Evolutionary conservation across 495 filamentous ascomycete species (phyloP).

Genomic region (Tuber magnatum): DNA sequence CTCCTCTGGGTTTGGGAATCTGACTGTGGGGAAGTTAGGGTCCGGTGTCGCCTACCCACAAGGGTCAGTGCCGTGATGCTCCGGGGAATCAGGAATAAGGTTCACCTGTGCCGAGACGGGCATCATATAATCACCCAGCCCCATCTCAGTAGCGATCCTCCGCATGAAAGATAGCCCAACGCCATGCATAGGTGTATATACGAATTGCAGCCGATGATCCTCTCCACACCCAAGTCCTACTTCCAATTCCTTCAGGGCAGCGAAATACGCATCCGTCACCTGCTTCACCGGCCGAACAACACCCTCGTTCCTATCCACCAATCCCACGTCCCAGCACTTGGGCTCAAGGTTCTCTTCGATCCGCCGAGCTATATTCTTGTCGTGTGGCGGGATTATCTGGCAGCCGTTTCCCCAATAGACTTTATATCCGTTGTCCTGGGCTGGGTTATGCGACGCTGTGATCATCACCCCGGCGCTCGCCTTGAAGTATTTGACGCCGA

Average conservation of each 20-base stretch:
- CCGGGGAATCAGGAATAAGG: not conserved
- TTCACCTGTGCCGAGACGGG: slow-evolving; percentile 47
- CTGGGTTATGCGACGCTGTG: slow-evolving; percentile 58
- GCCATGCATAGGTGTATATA: slow-evolving; percentile 67
- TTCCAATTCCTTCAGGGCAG: slow-evolving; percentile 41
- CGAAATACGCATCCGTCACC: slow-evolving; percentile 47
- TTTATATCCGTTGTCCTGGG: slow-evolving; percentile 67
- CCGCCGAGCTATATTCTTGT: slow-evolving; percentile 54
- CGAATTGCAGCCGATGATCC: slow-evolving; percentile 42
- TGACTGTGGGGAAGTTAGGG: slow-evolving; percentile 63
- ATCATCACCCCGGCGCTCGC: slow-evolving; percentile 66
- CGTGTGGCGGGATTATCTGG: slow-evolving; percentile 62
- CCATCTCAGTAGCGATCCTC: slow-evolving; percentile 46
- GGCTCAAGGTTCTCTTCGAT: slow-evolving; percentile 56
- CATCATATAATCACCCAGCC: slow-evolving; percentile 44
- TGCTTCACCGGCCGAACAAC: slow-evolving; percentile 45
- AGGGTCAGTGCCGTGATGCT: slow-evolving; percentile 17
- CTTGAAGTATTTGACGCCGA: slow-evolving; percentile 51
- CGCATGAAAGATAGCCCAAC: slow-evolving; percentile 53
- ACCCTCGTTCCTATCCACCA: slow-evolving; percentile 43
- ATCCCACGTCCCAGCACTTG: slow-evolving; percentile 47
- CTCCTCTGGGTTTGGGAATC: slow-evolving; percentile 68
- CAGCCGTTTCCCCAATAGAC: slow-evolving; percentile 66
- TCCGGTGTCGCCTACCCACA: slow-evolving; percentile 48
- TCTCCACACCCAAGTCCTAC: not conserved